Evolutionary conservation across 2,329 filamentous ascomycete species (phyloP).

Genomic region (Alternaria sp.): DNA sequence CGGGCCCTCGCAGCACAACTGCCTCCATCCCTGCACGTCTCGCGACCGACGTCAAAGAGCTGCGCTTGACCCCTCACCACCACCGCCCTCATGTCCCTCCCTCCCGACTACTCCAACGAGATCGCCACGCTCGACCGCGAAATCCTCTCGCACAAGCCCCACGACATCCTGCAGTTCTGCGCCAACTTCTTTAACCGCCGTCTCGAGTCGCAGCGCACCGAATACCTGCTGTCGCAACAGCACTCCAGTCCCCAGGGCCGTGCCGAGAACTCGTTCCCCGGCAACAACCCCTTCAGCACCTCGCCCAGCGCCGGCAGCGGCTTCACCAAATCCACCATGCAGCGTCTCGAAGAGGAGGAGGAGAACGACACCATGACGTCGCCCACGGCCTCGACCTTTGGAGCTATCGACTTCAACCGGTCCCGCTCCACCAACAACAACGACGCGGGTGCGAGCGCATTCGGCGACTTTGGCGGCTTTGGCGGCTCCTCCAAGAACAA

Average conservation of each 20-base stretch:
- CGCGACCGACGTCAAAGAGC: constrained; percentile 48
- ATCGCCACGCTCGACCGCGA: constrained; percentile 69
- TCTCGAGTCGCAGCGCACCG: constrained; percentile 68
- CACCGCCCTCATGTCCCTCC: constrained; percentile 47
- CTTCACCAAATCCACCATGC: constrained; percentile 58
- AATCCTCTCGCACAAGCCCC: constrained; percentile 63
- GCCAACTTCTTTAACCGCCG: constrained; percentile 71
- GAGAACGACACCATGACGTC: constrained; percentile 78
- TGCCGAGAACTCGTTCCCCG: constrained; percentile 77
- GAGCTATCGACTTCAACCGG: constrained; percentile 50
- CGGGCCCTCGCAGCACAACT: constrained; percentile 34
- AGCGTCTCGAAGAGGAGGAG: constrained; percentile 79
- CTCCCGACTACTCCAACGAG: constrained; percentile 59
- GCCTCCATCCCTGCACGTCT: constrained; percentile 45
- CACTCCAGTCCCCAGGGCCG: constrained; percentile 52
- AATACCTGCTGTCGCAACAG: constrained; percentile 59
- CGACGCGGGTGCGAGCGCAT: constrained; percentile 49
- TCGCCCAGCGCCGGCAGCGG: constrained; percentile 46
- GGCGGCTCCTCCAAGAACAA: constrained; percentile 42
- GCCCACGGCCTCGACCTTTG: constrained; percentile 65
- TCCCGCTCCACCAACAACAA: constrained; percentile 40
- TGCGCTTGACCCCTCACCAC: constrained; percentile 44
- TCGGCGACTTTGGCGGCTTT: constrained; percentile 48
- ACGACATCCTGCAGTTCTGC: constrained; percentile 73
- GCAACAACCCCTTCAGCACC: constrained; percentile 76